Evolutionary conservation across 2,329 filamentous ascomycete species (phyloP).

Genomic region (Bertia moriformis): DNA sequence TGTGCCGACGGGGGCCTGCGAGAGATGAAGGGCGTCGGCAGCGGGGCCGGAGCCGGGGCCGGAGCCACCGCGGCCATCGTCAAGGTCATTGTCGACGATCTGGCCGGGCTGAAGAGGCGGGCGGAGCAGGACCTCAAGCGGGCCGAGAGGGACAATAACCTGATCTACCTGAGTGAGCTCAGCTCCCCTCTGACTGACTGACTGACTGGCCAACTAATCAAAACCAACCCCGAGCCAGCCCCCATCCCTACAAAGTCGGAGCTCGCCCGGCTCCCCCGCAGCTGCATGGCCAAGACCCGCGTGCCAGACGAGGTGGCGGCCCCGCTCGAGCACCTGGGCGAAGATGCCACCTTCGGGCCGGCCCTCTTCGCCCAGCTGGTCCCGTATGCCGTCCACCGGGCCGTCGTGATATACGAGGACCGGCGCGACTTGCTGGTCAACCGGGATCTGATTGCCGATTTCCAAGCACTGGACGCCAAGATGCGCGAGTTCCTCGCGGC

Average conservation of each 20-base stretch:
- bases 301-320: slow-evolving; percentile 53
- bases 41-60: too few species aligned
- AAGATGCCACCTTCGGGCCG: slow-evolving; percentile 44
- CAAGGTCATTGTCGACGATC: slow-evolving; percentile 65
- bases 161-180: slow-evolving; percentile 47
- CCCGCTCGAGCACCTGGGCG: slow-evolving; percentile 47
- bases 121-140: slow-evolving; percentile 55
- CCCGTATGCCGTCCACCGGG: slow-evolving; percentile 60
- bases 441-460: slow-evolving; percentile 48
- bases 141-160: slow-evolving; percentile 62
- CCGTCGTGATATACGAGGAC: slow-evolving; percentile 62
- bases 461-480: slow-evolving; percentile 50
- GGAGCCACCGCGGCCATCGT: slow-evolving; percentile 69
- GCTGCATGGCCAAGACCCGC: slow-evolving; percentile 51
- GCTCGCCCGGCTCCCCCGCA: slow-evolving; percentile 48
- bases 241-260: slow-evolving; percentile 56
- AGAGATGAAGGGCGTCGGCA: slow-evolving; percentile 56
- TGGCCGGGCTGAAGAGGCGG: slow-evolving; percentile 52
- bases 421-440: slow-evolving; percentile 54
- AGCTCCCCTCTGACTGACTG: too few species aligned
- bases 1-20: slow-evolving; percentile 79
- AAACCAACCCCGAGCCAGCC: slow-evolving; percentile 10
- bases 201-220: slow-evolving; percentile 3
- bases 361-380: slow-evolving; percentile 59
- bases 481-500: slow-evolving; percentile 51